Base-by-base conservation (phyloP, 1,139 yeast genomes). In the Debaryomyces coudertii region DNA sequence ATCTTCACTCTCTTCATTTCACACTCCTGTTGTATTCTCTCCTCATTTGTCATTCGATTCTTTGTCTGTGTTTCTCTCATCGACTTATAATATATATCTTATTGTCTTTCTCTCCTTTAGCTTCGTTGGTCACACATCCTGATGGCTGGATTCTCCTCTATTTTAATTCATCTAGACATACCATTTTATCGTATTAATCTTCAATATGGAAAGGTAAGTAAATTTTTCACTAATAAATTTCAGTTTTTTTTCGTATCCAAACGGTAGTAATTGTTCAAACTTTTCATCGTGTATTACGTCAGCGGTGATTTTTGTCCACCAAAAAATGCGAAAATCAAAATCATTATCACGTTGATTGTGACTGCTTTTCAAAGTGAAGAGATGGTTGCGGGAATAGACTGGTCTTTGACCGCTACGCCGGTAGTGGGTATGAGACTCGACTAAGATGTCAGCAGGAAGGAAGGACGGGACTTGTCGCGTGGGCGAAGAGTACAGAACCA, bases 181-280 rank as follows among this genome's bases (percentile, higher is more conserved):
- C 47, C 47, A 44, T 47, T 27, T 44, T 47, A 41, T 42, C 36
- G 37, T 47, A 41, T 38, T 42, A 25, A 23, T 35, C 39, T 41
- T 41, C 33, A 23, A 22, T 27, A 28, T 14, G 15, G 34, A 16
- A 27, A 16, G 31, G 27, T 24, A 28, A 41, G 34, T 41, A 35
- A 41, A 35, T 18, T 30, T 33, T 35, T 34, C 39, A 30, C 39
- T 41, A 35, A 41, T 25, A 41, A 34, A 34, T 41, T 41, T 41
- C 44, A 20, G 24, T 35, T 33, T 27, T 24, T 28, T 40, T 23
- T 23, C 31, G 30, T 24, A 28, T 9, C 24, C n/a, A 28, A 16
- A 16, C 18, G 41, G 34, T 38, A 38, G 16, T 16, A 20, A 38
- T 16, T 38, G 29, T 15, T 29, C 29, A 38, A 28, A 27, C 30